Base-by-base conservation (phyloP, 2,329 filamentous ascomycete genomes). In the Didymellaceae sp. region DNA sequence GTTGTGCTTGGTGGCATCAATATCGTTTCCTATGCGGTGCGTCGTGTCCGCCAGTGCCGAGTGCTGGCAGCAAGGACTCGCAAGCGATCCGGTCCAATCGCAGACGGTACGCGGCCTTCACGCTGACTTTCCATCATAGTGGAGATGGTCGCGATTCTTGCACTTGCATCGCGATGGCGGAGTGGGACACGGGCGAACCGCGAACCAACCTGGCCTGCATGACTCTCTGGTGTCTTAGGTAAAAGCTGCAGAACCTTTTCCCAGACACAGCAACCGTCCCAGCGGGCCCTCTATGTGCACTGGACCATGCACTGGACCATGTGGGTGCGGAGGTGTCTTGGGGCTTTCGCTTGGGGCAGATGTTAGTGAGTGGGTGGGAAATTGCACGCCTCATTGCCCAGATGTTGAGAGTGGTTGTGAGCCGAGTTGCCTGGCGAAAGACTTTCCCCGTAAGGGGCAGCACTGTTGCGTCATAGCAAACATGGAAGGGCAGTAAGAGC, bases 1-100 rank as follows among this genome's bases (percentile, higher is more conserved):
- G 67, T 54, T 48, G 66, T 68, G 60, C 57, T 47, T 28, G 45
- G 66, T 64, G 58, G 56, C 58, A 63, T 66, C 66, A 69, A 70
- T 65, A 66, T 55, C 56, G 52, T 54, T 56, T 44, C 22, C 31
- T 52, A 63, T 62, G 62, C 52, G 54, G 61, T 62, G 58, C 59
- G 47, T 44, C 41, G 37, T 46, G 26, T 42, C 31, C 49, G 32
- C 42, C 16, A 43, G 34, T 30, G 18, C 46, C 48, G 35, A 37
- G 37, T 25, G 37, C 42, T 26, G 30, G 25, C 48, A 61, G 42
- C 52, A 57, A 50, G 41, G 32, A 53, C 53, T 54, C 38, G 54
- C 34, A 31, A 16, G 45, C 24, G 53, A 41, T 32, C 47, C 55
- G 56, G 48, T 45, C 48, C 50, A 52, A 58, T 51, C 38, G 37